Percentiles rank a stretch among this genome's conserved stretches.
These are phyloP conservation scores for Coleophoma crateriformis DNA, from an alignment of 2,329 filamentous ascomycete species.

Conservation along the genomic window DNA sequence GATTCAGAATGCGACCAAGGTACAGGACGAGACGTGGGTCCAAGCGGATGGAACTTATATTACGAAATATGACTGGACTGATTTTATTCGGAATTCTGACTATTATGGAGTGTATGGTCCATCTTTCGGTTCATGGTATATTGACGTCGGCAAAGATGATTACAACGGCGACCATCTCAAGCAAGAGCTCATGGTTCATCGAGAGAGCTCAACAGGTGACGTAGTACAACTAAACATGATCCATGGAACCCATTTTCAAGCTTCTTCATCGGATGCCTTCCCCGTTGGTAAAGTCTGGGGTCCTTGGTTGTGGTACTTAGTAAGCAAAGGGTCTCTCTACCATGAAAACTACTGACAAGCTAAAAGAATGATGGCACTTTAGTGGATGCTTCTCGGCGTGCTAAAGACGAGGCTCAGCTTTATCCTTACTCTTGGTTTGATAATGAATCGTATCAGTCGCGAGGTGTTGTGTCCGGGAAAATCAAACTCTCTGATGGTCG, in stretches of 20 bases:
- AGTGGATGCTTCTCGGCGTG: constrained; percentile 32
- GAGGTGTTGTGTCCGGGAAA: constrained; percentile 36
- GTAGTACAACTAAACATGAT: constrained; percentile 48
- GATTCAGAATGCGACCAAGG: constrained; percentile 36
- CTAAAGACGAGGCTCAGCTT: constrained; percentile 31
- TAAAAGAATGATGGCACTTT: constrained; percentile 36
- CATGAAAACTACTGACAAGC: not conserved
- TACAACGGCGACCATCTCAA: constrained; percentile 46
- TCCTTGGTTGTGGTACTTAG: constrained; percentile 36
- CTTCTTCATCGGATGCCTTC: constrained; percentile 28
- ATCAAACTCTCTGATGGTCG: constrained; percentile 40
- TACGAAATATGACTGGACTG: constrained; percentile 30
- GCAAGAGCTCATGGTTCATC: constrained; percentile 45
- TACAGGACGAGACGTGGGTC: constrained; percentile 48
- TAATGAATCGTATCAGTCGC: constrained; percentile 37
- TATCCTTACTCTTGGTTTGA: constrained; percentile 46
- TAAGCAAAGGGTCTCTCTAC: constrained; percentile 10
- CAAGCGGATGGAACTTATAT: constrained; percentile 40
- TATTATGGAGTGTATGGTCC: constrained; percentile 43
- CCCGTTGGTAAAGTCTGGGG: constrained; percentile 34
- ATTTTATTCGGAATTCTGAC: constrained; percentile 30
- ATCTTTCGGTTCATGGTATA: constrained; percentile 43
- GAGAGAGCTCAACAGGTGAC: constrained; percentile 42
- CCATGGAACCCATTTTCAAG: constrained; percentile 42
- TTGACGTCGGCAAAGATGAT: constrained; percentile 43